Evolutionary conservation across 495 filamentous ascomycete species (phyloP).

Genomic region (Aspergillus leporis): DNA sequence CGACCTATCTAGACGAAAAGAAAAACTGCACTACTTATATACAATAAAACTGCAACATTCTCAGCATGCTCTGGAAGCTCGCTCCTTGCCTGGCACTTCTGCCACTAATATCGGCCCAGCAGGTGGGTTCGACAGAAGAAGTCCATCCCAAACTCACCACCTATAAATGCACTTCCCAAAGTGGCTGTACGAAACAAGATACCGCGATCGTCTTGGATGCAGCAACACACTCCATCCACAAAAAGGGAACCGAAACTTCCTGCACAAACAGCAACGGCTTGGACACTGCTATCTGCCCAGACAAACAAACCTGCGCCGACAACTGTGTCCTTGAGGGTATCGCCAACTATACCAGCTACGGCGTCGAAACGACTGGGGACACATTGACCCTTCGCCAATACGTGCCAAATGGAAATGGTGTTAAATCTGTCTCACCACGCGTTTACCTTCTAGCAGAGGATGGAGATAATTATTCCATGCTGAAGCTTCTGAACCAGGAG

Average conservation of each 20-base stretch:
- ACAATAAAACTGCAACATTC: neutral
- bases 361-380: constrained; percentile 45
- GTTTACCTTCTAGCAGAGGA: constrained; percentile 59
- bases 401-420: constrained; percentile 24
- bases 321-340: constrained; percentile 56
- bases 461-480: constrained; percentile 57
- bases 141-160: constrained; percentile 36
- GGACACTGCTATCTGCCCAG: constrained; percentile 47
- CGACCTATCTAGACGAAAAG: neutral
- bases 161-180: constrained; percentile 38
- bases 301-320: constrained; percentile 43
- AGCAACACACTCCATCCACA: constrained; percentile 47
- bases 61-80: constrained; percentile 4
- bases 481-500: constrained; percentile 59
- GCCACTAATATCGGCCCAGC: constrained; percentile 23
- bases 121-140: constrained; percentile 31
- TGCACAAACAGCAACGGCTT: constrained; percentile 41
- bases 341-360: constrained; percentile 44
- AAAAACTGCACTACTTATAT: neutral
- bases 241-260: constrained; percentile 31
- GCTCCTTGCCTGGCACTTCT: constrained; percentile 12
- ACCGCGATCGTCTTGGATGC: constrained; percentile 44
- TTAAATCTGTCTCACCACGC: constrained; percentile 50
- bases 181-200: constrained; percentile 38
- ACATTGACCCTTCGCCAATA: constrained; percentile 47